Percentiles rank a stretch among this genome's conserved stretches.
Evolutionary conservation across 257 asterid species (phyloP).

Genomic region (Solanum pimpinellifolium): DNA sequence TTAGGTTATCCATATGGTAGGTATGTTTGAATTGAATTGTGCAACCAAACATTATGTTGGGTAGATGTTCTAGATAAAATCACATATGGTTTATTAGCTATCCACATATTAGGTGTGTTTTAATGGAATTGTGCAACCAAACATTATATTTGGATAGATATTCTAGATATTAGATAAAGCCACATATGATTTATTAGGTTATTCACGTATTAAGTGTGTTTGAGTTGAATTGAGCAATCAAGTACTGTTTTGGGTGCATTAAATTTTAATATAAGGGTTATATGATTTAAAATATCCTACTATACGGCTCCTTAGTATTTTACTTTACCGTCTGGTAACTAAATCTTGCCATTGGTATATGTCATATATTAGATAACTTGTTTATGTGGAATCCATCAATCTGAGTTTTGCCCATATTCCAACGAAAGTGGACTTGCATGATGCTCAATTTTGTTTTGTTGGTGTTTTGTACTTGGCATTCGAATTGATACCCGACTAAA

Average conservation of each 20-base stretch:
- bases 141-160: neutral
- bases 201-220: neutral
- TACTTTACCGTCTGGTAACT: neutral
- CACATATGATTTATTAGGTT: neutral
- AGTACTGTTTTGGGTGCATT: neutral
- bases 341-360: too few relatives aligned
- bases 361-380: neutral
- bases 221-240: neutral
- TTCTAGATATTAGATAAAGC: neutral
- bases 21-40: too few relatives aligned
- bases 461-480: too few relatives aligned
- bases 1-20: too few relatives aligned
- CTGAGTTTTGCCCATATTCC: neutral
- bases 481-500: accelerated
- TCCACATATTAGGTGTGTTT: neutral
- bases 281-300: too few relatives aligned
- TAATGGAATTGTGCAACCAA: neutral
- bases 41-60: too few relatives aligned
- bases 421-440: slow-evolving; percentile 44
- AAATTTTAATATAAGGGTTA: too few relatives aligned
- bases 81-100: too few relatives aligned
- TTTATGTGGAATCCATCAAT: neutral
- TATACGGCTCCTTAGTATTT: neutral
- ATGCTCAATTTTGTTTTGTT: neutral
- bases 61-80: too few relatives aligned